Evolutionary conservation across 768 basidiomycete species (phyloP).

Genomic region (Chalciporus chontae): DNA sequence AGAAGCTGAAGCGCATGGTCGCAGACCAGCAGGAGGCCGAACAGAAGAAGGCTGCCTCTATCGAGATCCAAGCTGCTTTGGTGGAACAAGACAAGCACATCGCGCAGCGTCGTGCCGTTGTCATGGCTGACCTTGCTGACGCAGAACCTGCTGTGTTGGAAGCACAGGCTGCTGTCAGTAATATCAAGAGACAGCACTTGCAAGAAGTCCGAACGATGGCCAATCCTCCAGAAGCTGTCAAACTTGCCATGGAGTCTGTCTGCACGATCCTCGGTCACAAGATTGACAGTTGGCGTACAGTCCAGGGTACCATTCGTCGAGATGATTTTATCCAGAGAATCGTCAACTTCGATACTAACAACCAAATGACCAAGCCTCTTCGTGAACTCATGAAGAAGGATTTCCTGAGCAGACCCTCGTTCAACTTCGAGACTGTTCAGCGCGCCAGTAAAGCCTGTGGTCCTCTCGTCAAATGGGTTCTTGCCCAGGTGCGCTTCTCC

Average conservation of each 20-base stretch:
- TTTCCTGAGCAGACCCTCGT: slow-evolving; percentile 85
- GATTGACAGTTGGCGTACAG: slow-evolving; percentile 94
- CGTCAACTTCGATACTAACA: slow-evolving; percentile 90
- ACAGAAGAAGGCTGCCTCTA: slow-evolving; percentile 95
- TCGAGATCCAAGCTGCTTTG: slow-evolving; percentile 91
- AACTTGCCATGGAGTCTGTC: slow-evolving; percentile 97
- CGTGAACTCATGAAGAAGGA: slow-evolving; percentile 92
- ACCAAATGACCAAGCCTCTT: slow-evolving; percentile 84
- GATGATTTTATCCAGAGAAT: slow-evolving; percentile 97
- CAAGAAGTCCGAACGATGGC: slow-evolving; percentile 98
- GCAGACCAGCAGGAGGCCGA: slow-evolving; percentile 98
- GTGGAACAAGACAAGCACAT: slow-evolving; percentile 90
- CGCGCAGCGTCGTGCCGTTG: slow-evolving; percentile 80
- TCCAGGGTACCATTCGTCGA: slow-evolving; percentile 91
- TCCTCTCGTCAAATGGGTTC: slow-evolving; percentile 96
- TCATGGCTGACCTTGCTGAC: slow-evolving; percentile 93
- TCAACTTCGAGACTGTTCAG: slow-evolving; percentile 93
- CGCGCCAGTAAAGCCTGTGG: slow-evolving; percentile 96
- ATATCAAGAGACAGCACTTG: slow-evolving; percentile 92
- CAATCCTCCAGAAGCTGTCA: slow-evolving; percentile 96
- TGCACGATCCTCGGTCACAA: slow-evolving; percentile 95
- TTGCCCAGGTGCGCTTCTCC: slow-evolving; percentile 95
- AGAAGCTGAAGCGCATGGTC: slow-evolving; percentile 97
- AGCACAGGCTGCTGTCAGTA: slow-evolving; percentile 93
- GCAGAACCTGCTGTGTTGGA: slow-evolving; percentile 97